Conservation (phyloP, 495 filamentous ascomycete species). For the Glarea lozoyensis region DNA sequence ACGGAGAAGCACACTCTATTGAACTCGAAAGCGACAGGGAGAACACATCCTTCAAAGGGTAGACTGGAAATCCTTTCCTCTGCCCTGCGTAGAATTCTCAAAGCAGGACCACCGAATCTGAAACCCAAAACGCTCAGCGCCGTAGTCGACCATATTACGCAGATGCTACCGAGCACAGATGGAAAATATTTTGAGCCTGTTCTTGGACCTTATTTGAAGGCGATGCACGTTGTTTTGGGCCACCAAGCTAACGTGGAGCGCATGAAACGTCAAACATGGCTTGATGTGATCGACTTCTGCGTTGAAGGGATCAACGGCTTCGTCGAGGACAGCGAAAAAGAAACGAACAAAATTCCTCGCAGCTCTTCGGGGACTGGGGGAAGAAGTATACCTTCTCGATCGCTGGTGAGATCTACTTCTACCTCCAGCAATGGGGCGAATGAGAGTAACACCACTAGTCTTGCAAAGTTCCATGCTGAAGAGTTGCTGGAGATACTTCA, state of each 20-base stretch:
- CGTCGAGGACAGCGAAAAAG: slow-evolving; percentile 20
- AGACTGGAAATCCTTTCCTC: slow-evolving; percentile 65
- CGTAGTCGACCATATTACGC: slow-evolving; percentile 70
- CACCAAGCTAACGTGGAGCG: slow-evolving; percentile 72
- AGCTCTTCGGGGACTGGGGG: slow-evolving; percentile 12
- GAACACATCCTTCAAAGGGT: slow-evolving; percentile 33
- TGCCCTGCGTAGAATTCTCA: slow-evolving; percentile 60
- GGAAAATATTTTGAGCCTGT: slow-evolving; percentile 65
- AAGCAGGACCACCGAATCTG: slow-evolving; percentile 56
- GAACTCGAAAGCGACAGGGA: slow-evolving; percentile 39
- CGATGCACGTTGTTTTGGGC: slow-evolving; percentile 57
- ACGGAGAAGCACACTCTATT: slow-evolving; percentile 58
- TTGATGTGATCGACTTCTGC: slow-evolving; percentile 59
- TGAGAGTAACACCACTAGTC: background rate
- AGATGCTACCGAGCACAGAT: slow-evolving; percentile 56
- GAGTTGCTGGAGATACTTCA: slow-evolving; percentile 16
- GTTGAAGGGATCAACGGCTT: slow-evolving; percentile 38
- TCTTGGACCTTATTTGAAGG: slow-evolving; percentile 68
- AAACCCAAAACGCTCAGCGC: slow-evolving; percentile 68
- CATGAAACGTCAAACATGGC: slow-evolving; percentile 59
- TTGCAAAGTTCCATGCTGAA: slow-evolving; percentile 16
- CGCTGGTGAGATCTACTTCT: slow-evolving; percentile 7
- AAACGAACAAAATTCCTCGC: slow-evolving; percentile 4
- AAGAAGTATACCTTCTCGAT: slow-evolving; percentile 5
- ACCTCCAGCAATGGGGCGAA: slow-evolving; percentile 4